A percentile compares a stretch with the other conserved stretches of the same genome.
phyloP scores from a whole-genome alignment of 306 rosid species.

The Rosa multiflora region DNA sequence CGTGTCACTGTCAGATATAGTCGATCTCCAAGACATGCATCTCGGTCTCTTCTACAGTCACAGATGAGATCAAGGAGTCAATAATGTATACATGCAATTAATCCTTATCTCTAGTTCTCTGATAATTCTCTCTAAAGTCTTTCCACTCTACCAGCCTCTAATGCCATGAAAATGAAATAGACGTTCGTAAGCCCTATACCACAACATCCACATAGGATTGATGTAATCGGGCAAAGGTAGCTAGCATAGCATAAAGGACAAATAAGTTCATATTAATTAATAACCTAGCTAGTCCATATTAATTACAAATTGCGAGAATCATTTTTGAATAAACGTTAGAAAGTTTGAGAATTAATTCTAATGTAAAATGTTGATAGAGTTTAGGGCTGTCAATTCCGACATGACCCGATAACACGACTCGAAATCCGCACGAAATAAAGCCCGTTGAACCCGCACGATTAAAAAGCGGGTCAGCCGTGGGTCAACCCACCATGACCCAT shows the following conservation, averaged over 20 bases:
- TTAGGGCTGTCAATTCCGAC: no score
- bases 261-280: no score
- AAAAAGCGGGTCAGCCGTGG: no score
- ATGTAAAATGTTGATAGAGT: no score
- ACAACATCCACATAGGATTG: background rate
- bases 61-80: constrained; percentile 1
- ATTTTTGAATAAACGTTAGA: no score
- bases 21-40: background rate
- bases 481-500: no score
- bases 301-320: no score
- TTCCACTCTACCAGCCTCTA: background rate
- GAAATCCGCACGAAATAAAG: no score
- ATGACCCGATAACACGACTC: no score
- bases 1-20: background rate
- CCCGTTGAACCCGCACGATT: no score
- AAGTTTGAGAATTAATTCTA: no score
- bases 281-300: no score
- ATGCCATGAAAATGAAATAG: background rate
- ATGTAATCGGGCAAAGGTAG: background rate
- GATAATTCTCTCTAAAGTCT: constrained; percentile 6
- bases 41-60: background rate
- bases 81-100: background rate
- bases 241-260: background rate
- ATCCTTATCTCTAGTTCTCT: background rate
- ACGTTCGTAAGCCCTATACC: background rate